Evolutionary conservation across 2,329 filamentous ascomycete genomes (phyloP), one percentile per base, ranked within the genome.

Genomic region (Monosporascus cannonballus): DNA sequence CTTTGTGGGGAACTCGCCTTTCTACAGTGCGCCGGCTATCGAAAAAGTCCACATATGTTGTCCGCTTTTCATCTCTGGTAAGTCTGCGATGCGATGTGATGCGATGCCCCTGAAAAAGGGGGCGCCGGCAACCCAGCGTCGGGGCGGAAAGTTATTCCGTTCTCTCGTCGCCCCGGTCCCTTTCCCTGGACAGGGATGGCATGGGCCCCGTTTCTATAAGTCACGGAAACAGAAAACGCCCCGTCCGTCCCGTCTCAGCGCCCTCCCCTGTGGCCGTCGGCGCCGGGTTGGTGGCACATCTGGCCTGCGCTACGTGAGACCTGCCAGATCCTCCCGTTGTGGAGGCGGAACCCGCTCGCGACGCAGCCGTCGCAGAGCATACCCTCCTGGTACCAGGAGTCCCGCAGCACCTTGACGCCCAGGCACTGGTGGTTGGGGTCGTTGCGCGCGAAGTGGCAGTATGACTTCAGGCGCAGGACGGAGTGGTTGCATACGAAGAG

Each of bases 401-500:
- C 73, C 24, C 82, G 78, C 54, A 88, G 75, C 39, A 80, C 80
- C 71, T 87, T 85, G 51, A 89, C 80, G 11, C 83, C 77, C 58
- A 80, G 81, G 68, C 88, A 91, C 60, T 83, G 76, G 65, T 91
- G 86, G 56, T 79, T 76, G 1, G 81, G 81, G 60, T 90, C 84
- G 64, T 88, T 89, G 54, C 88, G 84, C 6, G 87, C 86, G 59
- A 83, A 84, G 69, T 91, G 88, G 68, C 88, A 92, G 68, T 89
- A 80, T 24, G 81, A 83, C 63, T 85, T 83, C 30, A 88, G 73
- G 20, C 83, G 79, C 25, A 77, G 69, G 17, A 73, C 71, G 5
- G 74, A 76, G 70, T 90, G 86, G 30, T 75, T 75, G 71, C 87
- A 92, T 49, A 67, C 70, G 66, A 86, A 90, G 54, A 81, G 67